Base-by-base conservation (phyloP, 148 eudicot species). In the Rhododendron henanense region DNA sequence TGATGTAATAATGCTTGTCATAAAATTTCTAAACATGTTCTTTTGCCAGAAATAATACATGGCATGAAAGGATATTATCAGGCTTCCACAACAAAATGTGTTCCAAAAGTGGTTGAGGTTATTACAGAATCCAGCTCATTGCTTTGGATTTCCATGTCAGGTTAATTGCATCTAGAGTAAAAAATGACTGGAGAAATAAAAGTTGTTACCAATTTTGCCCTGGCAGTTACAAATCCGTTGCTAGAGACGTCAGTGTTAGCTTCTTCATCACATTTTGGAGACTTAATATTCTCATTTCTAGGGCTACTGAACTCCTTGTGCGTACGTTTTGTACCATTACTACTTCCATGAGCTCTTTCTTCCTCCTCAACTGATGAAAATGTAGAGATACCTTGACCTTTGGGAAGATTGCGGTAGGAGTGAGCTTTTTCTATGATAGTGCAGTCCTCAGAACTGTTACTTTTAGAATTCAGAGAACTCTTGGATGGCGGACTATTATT, bases 171-270 rank as follows among this genome's bases (percentile, higher is more conserved):
- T 59, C 25, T 19, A 59, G 23, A 19, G 14, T 59, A 23, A 19
- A 41, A 59, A 85, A 45, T 19, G 28, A 59, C 8, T 57, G 18
- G 65, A 55, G 41, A 15, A 44, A 79, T 41, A 41, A 73, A 50
- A 55, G 7, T 4, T 6, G 74, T 78, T 95, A 97, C 99, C 98
- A 97, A 77, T 93, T 97, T 97, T 75, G 94, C 89, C 86, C 95
- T 94, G 67, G 99, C 99, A 88, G 96, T 94, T 67, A 97, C 96
- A 93, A 97, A 97, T 76, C 94, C 95, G 86, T 93, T 92, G 78
- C 90, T 88, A 71, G 95, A 87, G 87, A 61, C 87, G 83, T 93
- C 94, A 79, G 63, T 63, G 55, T 89, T 89, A 78, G 93, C 83
- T 88, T 94, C 96, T 88, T 94, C 94, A 83, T 81, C 90, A 88